Base-by-base conservation (phyloP, 2,329 filamentous ascomycete species). In the Aspergillus thermomutatus region DNA sequence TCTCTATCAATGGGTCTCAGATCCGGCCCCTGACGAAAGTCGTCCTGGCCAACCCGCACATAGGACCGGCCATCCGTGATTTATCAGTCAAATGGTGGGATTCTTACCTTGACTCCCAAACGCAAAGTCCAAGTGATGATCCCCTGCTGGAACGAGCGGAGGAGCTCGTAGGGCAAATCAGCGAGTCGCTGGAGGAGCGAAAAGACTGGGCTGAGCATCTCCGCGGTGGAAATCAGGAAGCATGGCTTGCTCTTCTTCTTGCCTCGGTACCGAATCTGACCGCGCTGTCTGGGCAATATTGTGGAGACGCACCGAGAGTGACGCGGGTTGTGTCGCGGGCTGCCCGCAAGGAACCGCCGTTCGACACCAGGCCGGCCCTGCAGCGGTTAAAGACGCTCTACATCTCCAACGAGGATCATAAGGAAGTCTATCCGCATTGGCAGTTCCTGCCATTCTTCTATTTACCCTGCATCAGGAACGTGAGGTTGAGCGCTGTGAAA, bases 191-290 rank as follows among this genome's bases (percentile, higher is more conserved):
- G 7, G 49, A 34, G 2, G 56, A 55, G 19, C 17, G 5, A 2
- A 23, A 23, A 11, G 17, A 50, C 21, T 58, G 56, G 56, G 6
- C 9, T 4, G 25, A 40, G 3, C 45, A 19, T n/a, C 19, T 58
- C 14, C 7, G 10, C 14, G 31, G 19, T 11, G 52, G 25, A 3
- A 47, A 40, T 3, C 3, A 52, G 17, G 53, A 55, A n/a, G 45
- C 53, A 10, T 55, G 56, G 56, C 21, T 43, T 43, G 56, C 46
- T 3, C n/a, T 58, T 11, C 53, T 58, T 7, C 45, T 55, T 4
- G n/a, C 28, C 7, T 40, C 31, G 17, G 17, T 58, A 34, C 45
- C 49, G 4, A 58, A 50, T 48, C 23, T 55, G 3, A 34, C 31
- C n/a, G 6, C 3, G 0, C 21, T 58, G 1, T n/a, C 21, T 11